These are phyloP conservation scores for Lentinula sp. DNA, from an alignment of 768 basidiomycete genomes.

Conservation along the genomic window DNA sequence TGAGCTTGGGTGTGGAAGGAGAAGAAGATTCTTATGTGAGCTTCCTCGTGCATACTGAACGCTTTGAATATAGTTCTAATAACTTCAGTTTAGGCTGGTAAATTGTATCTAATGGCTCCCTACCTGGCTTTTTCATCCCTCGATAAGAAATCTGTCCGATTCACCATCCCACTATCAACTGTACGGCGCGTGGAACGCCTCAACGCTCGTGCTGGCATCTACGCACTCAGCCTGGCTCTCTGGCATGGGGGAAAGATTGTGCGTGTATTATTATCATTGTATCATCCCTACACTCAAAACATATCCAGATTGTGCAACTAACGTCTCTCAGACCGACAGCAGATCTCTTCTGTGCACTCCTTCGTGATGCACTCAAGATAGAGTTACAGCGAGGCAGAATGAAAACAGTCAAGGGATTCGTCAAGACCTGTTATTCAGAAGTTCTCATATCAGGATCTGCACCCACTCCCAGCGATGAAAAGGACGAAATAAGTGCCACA, in stretches of 20 bases:
- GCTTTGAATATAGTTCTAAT: not conserved
- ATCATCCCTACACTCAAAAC: not conserved
- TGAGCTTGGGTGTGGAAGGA: constrained; percentile 73
- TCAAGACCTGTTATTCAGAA: constrained; percentile 93
- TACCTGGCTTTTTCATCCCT: constrained; percentile 87
- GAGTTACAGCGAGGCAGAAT: constrained; percentile 89
- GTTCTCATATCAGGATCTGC: constrained; percentile 60
- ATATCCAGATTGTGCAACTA: constrained; percentile 74
- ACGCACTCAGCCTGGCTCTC: constrained; percentile 89
- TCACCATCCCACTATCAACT: constrained; percentile 87
- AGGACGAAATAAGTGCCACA: constrained; percentile 58
- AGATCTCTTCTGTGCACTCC: constrained; percentile 83
- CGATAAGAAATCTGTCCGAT: constrained; percentile 88
- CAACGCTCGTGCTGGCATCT: constrained; percentile 90
- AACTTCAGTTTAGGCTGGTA: constrained; percentile 64
- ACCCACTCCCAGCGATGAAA: constrained; percentile 55
- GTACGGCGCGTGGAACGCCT: constrained; percentile 91
- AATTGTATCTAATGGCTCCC: constrained; percentile 81
- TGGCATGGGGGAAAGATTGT: constrained; percentile 97
- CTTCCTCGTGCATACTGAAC: constrained; percentile 12
- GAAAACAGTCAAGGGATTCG: constrained; percentile 87
- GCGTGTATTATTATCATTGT: constrained; percentile 19
- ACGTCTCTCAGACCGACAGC: constrained; percentile 92
- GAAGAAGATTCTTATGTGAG: constrained; percentile 91
- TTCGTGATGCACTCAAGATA: constrained; percentile 84